phyloP scores from a whole-genome alignment of 176 grass and related monocot genomes.

The Ananas comosus region DNA sequence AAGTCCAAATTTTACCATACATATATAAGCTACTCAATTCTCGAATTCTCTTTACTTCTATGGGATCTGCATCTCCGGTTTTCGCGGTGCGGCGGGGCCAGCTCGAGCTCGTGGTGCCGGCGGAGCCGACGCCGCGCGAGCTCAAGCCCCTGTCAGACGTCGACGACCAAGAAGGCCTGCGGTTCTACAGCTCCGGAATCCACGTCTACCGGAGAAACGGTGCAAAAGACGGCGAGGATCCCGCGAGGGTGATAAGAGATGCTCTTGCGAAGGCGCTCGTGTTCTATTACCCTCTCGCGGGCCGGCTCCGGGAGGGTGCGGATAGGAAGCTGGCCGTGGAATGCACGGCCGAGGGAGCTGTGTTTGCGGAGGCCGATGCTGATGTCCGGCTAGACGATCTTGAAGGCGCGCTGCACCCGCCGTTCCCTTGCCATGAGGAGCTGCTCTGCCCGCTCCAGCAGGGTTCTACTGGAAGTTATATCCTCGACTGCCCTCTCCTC shows the following conservation, averaged over 20 bases:
- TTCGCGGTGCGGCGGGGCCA: neutral
- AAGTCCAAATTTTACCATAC: no score
- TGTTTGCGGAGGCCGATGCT: slow-evolving; percentile 11
- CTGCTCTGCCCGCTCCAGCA: neutral
- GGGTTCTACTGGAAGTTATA: neutral
- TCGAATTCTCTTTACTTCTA: neutral
- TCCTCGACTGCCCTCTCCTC: slow-evolving; percentile 1
- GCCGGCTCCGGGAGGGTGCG: slow-evolving; percentile 1
- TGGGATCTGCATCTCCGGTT: neutral
- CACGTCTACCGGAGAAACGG: neutral
- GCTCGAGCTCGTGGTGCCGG: neutral
- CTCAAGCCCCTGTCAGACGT: slow-evolving; percentile 14
- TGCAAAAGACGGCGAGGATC: neutral
- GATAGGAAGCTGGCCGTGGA: slow-evolving; percentile 3
- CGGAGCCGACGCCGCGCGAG: slow-evolving; percentile 4
- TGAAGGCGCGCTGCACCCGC: neutral
- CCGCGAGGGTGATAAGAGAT: slow-evolving; percentile 6
- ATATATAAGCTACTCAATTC: no score
- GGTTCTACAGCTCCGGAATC: neutral
- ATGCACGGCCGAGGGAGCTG: slow-evolving; percentile 20
- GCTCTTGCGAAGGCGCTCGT: slow-evolving; percentile 8
- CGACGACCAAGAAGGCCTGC: slow-evolving; percentile 14
- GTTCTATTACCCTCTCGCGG: slow-evolving; percentile 11
- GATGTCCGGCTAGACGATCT: slow-evolving; percentile 9
- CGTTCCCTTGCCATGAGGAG: neutral